A percentile compares a stretch with the other conserved stretches of the same genome.
These are phyloP conservation scores for Neoconidiobolus thromboides DNA, from an alignment of 371 early-diverging fungal species.

Conservation along the genomic window DNA sequence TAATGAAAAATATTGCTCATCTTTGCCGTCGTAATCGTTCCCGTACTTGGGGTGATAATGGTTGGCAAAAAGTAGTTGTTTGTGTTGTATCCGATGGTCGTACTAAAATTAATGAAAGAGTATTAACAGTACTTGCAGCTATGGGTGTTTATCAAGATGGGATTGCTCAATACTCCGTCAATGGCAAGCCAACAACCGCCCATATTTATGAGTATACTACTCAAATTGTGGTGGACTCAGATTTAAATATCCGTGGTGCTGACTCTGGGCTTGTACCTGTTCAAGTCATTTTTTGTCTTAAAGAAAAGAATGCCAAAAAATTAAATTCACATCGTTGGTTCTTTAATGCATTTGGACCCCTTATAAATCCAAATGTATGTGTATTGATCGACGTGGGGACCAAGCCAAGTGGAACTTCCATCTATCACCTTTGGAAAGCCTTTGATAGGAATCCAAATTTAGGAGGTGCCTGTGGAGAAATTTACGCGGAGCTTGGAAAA, in stretches of 20 bases:
- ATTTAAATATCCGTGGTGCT: slow-evolving; percentile 29
- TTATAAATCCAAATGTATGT: slow-evolving; percentile 58
- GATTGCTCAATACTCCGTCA: slow-evolving; percentile 42
- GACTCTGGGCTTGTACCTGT: slow-evolving; percentile 47
- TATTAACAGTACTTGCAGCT: slow-evolving; percentile 48
- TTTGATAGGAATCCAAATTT: slow-evolving; percentile 53
- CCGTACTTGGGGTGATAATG: slow-evolving; percentile 50
- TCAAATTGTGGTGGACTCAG: slow-evolving; percentile 38
- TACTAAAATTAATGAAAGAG: slow-evolving; percentile 38
- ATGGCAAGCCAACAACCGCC: slow-evolving; percentile 36
- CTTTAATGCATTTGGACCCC: slow-evolving; percentile 65
- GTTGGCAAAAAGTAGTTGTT: slow-evolving; percentile 73
- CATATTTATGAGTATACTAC: slow-evolving; percentile 86
- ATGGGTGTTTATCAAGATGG: slow-evolving; percentile 76
- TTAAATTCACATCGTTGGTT: slow-evolving; percentile 87
- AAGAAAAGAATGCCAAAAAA: slow-evolving; percentile 61
- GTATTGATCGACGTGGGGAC: slow-evolving; percentile 80
- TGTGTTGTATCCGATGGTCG: slow-evolving; percentile 56
- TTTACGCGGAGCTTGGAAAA: slow-evolving; percentile 50
- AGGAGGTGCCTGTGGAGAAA: slow-evolving; percentile 82
- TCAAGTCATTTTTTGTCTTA: slow-evolving; percentile 69
- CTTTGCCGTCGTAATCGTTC: slow-evolving; percentile 43
- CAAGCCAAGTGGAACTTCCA: slow-evolving; percentile 47
- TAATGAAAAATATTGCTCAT: slow-evolving; percentile 62
- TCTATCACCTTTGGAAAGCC: slow-evolving; percentile 71